phyloP scores from a whole-genome alignment of 148 eudicot genomes.

The Simmondsia chinensis region DNA sequence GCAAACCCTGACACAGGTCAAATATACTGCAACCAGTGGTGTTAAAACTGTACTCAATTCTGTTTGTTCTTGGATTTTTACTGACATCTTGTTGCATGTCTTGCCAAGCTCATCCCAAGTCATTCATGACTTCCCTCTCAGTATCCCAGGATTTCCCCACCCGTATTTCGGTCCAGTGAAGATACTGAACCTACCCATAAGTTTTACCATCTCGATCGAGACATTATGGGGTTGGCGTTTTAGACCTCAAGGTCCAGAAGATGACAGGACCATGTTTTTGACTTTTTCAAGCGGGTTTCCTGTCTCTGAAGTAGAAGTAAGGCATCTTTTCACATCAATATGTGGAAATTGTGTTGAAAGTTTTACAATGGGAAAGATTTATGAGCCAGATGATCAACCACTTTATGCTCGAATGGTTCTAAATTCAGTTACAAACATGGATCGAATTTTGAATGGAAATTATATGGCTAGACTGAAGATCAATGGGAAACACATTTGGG shows the following conservation, averaged over 20 bases:
- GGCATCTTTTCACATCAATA: constrained; percentile 10
- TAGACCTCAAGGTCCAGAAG: constrained; percentile 11
- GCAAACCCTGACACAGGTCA: constrained; percentile 2
- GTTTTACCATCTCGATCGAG: not conserved
- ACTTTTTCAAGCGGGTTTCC: constrained; percentile 35
- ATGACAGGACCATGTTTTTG: constrained; percentile 27
- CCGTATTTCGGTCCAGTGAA: constrained; percentile 14
- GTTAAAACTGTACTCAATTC: constrained; percentile 13
- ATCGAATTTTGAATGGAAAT: constrained; percentile 18
- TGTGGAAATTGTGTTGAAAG: constrained; percentile 27
- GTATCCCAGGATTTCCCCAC: constrained; percentile 17
- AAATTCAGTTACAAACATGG: constrained; percentile 9
- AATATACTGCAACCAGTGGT: constrained; percentile 23
- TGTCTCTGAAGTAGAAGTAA: constrained; percentile 17
- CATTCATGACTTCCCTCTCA: not conserved
- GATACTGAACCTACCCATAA: constrained; percentile 4
- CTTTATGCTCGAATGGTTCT: constrained; percentile 22
- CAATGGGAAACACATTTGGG: constrained; percentile 38
- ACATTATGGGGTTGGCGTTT: constrained; percentile 18
- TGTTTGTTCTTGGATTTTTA: constrained; percentile 24
- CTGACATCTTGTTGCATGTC: constrained; percentile 22
- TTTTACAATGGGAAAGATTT: constrained; percentile 13
- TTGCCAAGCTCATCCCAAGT: not conserved
- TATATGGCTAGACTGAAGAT: constrained; percentile 15
- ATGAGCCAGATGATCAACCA: constrained; percentile 7